phyloP scores from a whole-genome alignment of 2,329 filamentous ascomycete genomes.

The Alternaria solani region DNA sequence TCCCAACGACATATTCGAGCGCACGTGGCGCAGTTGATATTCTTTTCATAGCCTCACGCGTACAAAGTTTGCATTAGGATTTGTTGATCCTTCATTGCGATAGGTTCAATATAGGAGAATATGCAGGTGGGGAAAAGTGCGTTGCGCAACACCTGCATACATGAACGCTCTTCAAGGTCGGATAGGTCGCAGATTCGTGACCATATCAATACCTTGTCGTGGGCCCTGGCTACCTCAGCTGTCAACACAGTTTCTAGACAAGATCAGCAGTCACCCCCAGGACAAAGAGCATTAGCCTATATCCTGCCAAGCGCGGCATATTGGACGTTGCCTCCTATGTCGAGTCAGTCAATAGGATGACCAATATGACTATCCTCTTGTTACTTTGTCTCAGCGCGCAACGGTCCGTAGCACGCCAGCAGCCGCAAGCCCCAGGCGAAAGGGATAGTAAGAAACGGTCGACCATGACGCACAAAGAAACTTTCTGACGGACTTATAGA shows the following conservation, averaged over 20 bases:
- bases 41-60: neutral
- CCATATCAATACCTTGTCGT: conserved; percentile 7
- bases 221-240: conserved; percentile 4
- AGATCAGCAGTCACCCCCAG: conserved; percentile 21
- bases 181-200: conserved; percentile 2
- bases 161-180: neutral
- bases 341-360: conserved; percentile 13
- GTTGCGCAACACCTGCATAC: neutral
- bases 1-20: conserved; percentile 4
- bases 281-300: conserved; percentile 16
- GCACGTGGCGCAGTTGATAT: conserved; percentile 5
- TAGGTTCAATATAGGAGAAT: neutral
- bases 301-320: conserved; percentile 19
- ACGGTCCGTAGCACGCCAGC: conserved; percentile 12
- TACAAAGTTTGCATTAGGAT: neutral
- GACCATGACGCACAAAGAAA: conserved; percentile 6
- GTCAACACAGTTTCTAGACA: conserved; percentile 4
- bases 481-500: conserved; percentile 18
- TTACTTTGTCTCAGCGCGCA: conserved; percentile 14
- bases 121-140: neutral
- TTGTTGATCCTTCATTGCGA: neutral
- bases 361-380: conserved; percentile 8
- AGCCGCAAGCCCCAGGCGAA: conserved; percentile 11
- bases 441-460: conserved; percentile 7
- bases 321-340: conserved; percentile 5